Evolutionary conservation across 192 early-diverging fungal species (phyloP).

Genomic region (Backusella liffmaniae): DNA sequence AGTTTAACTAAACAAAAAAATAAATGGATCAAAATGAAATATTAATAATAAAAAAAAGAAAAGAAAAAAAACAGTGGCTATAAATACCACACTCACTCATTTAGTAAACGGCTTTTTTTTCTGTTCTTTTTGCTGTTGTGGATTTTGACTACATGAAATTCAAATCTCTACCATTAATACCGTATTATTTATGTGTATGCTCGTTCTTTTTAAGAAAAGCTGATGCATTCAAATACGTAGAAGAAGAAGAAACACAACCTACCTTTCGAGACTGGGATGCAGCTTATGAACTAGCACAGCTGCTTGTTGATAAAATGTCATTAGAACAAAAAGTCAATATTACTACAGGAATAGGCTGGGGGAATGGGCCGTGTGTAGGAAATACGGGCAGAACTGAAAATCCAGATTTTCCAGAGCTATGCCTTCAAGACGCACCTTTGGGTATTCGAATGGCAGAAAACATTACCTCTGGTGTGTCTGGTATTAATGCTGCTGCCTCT

Average conservation of each 20-base stretch:
- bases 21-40: background rate
- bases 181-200: background rate
- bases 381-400: slow-evolving; percentile 40
- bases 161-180: background rate
- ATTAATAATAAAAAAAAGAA: background rate
- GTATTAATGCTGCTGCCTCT: slow-evolving; percentile 60
- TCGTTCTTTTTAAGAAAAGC: background rate
- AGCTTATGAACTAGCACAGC: slow-evolving; percentile 22
- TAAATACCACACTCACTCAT: background rate
- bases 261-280: slow-evolving; percentile 13
- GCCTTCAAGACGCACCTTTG: slow-evolving; percentile 25
- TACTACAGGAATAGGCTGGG: slow-evolving; percentile 48
- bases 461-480: slow-evolving; percentile 44
- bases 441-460: slow-evolving; percentile 41
- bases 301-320: slow-evolving; percentile 36
- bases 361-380: slow-evolving; percentile 45
- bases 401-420: slow-evolving; percentile 49
- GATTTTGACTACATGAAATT: background rate
- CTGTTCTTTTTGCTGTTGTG: background rate
- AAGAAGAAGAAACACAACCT: background rate
- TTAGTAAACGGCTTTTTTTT: background rate
- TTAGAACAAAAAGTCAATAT: slow-evolving; percentile 49
- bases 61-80: background rate
- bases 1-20: background rate
- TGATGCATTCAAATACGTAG: background rate